These are phyloP conservation scores for Colletotrichum lentis DNA, from an alignment of 2,329 filamentous ascomycete genomes.

Conservation along the genomic window DNA sequence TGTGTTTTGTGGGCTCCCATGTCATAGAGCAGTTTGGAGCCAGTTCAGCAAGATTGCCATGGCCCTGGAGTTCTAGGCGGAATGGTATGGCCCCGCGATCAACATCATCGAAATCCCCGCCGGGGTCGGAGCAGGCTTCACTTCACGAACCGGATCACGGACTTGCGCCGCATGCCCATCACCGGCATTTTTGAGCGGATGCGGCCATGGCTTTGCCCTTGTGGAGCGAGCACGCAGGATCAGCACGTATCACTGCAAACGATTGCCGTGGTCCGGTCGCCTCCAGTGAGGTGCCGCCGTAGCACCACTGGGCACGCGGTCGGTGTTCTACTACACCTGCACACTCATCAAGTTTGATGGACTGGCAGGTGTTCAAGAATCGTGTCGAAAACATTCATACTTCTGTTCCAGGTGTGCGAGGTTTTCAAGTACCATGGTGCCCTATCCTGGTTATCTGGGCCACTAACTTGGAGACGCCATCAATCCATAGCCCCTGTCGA, in stretches of 20 bases:
- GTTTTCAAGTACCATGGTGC: neutral
- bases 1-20: constrained; percentile 27
- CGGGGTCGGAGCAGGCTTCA: neutral
- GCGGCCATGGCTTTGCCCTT: neutral
- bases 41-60: constrained; percentile 16
- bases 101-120: constrained; percentile 16
- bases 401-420: neutral
- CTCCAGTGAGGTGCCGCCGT: constrained; percentile 31
- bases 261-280: constrained; percentile 18
- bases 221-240: constrained; percentile 1
- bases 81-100: constrained; percentile 32
- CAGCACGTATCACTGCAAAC: constrained; percentile 22
- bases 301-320: neutral
- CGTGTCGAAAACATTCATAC: neutral
- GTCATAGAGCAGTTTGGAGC: neutral
- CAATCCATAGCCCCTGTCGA: neutral
- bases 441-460: neutral
- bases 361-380: neutral
- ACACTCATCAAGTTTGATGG: neutral
- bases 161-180: neutral
- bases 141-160: neutral
- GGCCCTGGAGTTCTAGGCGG: constrained; percentile 4
- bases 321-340: neutral
- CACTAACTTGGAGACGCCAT: neutral
- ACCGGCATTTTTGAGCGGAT: neutral